Percentiles rank a stretch among this genome's conserved stretches.
These are phyloP conservation scores for Ceriops zippeliana DNA, from an alignment of 345 rosid species.

Conservation along the genomic window DNA sequence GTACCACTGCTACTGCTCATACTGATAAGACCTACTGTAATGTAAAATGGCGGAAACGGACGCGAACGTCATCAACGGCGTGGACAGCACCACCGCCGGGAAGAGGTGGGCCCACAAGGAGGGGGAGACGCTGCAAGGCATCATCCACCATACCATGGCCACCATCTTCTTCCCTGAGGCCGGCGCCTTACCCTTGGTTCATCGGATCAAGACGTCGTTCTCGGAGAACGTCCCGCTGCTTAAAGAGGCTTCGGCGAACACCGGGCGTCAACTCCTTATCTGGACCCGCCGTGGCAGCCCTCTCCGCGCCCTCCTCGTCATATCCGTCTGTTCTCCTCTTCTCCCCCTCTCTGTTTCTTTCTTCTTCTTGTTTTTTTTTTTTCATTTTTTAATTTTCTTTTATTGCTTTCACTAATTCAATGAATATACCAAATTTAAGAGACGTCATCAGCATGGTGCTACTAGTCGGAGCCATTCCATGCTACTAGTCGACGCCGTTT, in stretches of 20 bases:
- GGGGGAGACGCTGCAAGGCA: slow-evolving; percentile 40
- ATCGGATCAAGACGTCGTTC: slow-evolving; percentile 48
- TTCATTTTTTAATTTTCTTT: neutral
- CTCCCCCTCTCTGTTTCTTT: slow-evolving; percentile 18
- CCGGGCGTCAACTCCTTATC: slow-evolving; percentile 41
- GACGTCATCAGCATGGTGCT: too few species aligned
- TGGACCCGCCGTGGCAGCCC: slow-evolving; percentile 82
- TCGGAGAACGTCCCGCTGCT: slow-evolving; percentile 49
- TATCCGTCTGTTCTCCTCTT: slow-evolving; percentile 50
- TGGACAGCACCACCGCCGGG: neutral
- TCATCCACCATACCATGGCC: slow-evolving; percentile 43
- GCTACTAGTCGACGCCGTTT: too few species aligned
- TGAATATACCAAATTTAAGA: slow-evolving; percentile 21
- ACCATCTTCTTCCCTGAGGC: slow-evolving; percentile 48
- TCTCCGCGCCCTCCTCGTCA: slow-evolving; percentile 73
- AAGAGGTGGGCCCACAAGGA: neutral
- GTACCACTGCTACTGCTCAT: slow-evolving; percentile 17
- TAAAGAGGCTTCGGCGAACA: slow-evolving; percentile 48
- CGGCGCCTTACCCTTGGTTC: slow-evolving; percentile 34
- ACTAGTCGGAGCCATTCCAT: too few species aligned
- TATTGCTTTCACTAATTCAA: neutral
- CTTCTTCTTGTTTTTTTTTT: neutral
- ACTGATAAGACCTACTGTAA: slow-evolving; percentile 2
- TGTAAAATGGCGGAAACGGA: too few species aligned
- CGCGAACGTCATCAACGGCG: too few species aligned